phyloP scores from a whole-genome alignment of 768 basidiomycete species.

The Tubosaeta sp. region DNA sequence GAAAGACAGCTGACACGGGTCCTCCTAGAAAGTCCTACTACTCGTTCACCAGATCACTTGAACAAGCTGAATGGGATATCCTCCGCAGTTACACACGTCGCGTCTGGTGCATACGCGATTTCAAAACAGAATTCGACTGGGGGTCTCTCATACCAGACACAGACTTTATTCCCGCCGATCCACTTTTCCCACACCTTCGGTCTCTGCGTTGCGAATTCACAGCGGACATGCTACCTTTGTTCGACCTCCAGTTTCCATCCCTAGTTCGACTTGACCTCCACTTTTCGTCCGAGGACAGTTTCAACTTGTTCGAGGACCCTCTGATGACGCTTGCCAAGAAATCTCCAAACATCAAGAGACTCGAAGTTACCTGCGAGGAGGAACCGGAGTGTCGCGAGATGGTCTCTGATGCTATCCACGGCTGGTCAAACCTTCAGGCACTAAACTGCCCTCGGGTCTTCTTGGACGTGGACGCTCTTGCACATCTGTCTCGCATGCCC shows the following conservation, averaged over 20 bases:
- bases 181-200: slow-evolving; percentile 4
- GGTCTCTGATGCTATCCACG: background rate
- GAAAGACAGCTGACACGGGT: background rate
- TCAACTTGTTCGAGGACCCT: background rate
- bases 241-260: background rate
- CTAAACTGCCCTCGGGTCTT: background rate
- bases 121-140: background rate
- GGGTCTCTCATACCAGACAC: background rate
- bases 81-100: slow-evolving; percentile 5
- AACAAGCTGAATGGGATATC: slow-evolving; percentile 2
- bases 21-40: background rate
- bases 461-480: slow-evolving; percentile 1
- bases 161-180: background rate
- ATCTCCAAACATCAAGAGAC: background rate
- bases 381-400: no score
- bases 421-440: slow-evolving; percentile 1
- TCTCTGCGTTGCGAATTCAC: background rate
- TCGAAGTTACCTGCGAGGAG: background rate
- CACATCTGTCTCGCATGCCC: slow-evolving; percentile 1
- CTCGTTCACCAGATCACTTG: background rate
- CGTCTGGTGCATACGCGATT: background rate
- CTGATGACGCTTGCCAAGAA: background rate
- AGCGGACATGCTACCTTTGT: background rate
- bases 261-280: background rate
- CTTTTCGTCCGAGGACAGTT: background rate